Evolutionary conservation across 1,139 yeast species (phyloP).

Genomic region (Meyerozyma elateridarum): DNA sequence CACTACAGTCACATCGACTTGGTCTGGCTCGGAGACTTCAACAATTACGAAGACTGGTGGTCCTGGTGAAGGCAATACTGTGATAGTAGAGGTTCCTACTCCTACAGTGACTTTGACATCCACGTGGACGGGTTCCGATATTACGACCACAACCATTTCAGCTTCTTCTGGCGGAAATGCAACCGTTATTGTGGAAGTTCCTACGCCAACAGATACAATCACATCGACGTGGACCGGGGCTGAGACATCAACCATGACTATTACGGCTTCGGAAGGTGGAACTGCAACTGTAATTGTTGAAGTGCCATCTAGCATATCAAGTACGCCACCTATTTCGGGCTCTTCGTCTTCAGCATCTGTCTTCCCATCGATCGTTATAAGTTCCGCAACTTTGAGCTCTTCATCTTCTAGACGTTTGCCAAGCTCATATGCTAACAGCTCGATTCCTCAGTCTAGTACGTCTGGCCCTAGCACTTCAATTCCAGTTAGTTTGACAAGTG

Average conservation of each 20-base stretch:
- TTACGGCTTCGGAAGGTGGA: conserved; percentile 11
- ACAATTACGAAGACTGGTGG: conserved; percentile 2
- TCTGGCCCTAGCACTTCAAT: neutral
- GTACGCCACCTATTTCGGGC: neutral
- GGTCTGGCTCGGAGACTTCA: conserved; percentile 4
- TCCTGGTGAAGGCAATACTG: conserved; percentile 9
- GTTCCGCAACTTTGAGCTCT: neutral
- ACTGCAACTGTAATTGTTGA: conserved; percentile 14
- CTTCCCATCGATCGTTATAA: neutral
- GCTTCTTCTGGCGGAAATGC: conserved; percentile 10
- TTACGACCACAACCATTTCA: conserved; percentile 9
- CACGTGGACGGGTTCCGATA: conserved; percentile 12
- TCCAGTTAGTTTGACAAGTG: neutral
- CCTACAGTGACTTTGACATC: conserved; percentile 12
- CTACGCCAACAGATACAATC: conserved; percentile 12
- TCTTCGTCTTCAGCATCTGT: neutral
- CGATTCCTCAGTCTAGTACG: neutral
- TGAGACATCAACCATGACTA: conserved; percentile 11
- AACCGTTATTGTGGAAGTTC: conserved; percentile 12
- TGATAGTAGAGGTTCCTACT: conserved; percentile 17
- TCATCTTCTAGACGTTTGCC: neutral
- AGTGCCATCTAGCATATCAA: conserved; percentile 11
- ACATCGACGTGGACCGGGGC: conserved; percentile 15
- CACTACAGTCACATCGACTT: conserved; percentile 9
- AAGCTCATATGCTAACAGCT: neutral